Evolutionary conservation across 2,329 filamentous ascomycete species (phyloP).

Genomic region (Trichoderma sp.): DNA sequence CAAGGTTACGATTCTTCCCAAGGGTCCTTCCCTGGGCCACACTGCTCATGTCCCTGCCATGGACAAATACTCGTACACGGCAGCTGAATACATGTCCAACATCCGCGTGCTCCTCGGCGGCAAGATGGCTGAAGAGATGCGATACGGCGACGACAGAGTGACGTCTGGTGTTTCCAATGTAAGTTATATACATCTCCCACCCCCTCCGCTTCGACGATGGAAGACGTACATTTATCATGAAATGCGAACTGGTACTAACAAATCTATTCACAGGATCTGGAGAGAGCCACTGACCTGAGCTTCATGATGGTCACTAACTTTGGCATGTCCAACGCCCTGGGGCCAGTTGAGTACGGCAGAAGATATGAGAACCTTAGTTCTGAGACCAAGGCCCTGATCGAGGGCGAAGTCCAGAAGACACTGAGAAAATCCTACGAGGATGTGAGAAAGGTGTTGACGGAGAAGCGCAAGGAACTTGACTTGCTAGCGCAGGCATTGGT

Average conservation of each 20-base stretch:
- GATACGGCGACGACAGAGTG: constrained; percentile 87
- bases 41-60: constrained; percentile 86
- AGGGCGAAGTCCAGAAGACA: constrained; percentile 80
- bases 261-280: constrained; percentile 62
- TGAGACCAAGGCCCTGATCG: constrained; percentile 82
- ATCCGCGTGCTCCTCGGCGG: constrained; percentile 82
- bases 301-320: constrained; percentile 85
- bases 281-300: constrained; percentile 74
- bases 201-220: not conserved
- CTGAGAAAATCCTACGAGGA: constrained; percentile 78
- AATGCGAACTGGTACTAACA: not conserved
- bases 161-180: constrained; percentile 81
- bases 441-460: constrained; percentile 66
- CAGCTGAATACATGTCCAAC: constrained; percentile 74
- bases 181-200: constrained; percentile 35
- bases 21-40: constrained; percentile 80
- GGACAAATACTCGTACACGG: constrained; percentile 87
- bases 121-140: constrained; percentile 85
- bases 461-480: constrained; percentile 81
- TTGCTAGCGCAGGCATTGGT: constrained; percentile 83
- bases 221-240: not conserved
- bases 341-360: constrained; percentile 82
- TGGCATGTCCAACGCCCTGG: constrained; percentile 84
- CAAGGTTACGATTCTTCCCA: constrained; percentile 95
- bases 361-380: constrained; percentile 80